These are phyloP conservation scores for Lipomyces sp. DNA, from an alignment of 805 yeast genomes.

Conservation along the genomic window DNA sequence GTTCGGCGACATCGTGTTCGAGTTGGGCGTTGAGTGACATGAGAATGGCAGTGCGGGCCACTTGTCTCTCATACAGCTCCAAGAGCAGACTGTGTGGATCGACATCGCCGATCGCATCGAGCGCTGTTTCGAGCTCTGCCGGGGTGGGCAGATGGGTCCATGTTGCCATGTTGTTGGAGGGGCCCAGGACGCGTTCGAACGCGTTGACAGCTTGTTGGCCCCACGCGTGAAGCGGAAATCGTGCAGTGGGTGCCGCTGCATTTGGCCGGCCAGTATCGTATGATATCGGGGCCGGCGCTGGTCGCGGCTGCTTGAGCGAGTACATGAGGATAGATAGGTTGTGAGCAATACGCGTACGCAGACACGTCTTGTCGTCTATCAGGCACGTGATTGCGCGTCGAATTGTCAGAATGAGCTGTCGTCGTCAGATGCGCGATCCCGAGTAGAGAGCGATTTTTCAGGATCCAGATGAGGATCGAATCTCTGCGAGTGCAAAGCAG, in stretches of 20 bases:
- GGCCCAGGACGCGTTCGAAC: slow-evolving; percentile 28
- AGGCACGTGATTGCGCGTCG: neutral
- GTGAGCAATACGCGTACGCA: neutral
- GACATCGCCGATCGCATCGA: slow-evolving; percentile 19
- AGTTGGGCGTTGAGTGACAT: slow-evolving; percentile 22
- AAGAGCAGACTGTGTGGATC: slow-evolving; percentile 16
- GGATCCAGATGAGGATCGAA: neutral
- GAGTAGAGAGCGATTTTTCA: neutral
- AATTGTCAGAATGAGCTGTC: neutral
- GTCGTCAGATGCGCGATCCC: neutral
- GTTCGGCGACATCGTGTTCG: slow-evolving; percentile 18
- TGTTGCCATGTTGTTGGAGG: slow-evolving; percentile 24
- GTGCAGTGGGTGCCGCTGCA: slow-evolving; percentile 14
- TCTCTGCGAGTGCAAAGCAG: neutral
- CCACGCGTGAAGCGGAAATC: slow-evolving; percentile 29
- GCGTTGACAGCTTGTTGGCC: slow-evolving; percentile 14
- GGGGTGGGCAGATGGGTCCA: slow-evolving; percentile 27
- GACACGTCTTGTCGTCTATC: neutral
- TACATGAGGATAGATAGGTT: neutral
- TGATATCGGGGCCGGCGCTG: slow-evolving; percentile 18
- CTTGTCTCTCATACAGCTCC: slow-evolving; percentile 31
- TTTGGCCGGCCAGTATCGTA: slow-evolving; percentile 27
- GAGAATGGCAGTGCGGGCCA: slow-evolving; percentile 28
- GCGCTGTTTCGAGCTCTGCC: slow-evolving; percentile 17
- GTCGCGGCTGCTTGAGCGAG: neutral